A percentile compares a stretch with the other conserved stretches of the same genome.
phyloP scores from a whole-genome alignment of 2,329 filamentous ascomycete species.

The Rhexocercosporidium sp. region DNA sequence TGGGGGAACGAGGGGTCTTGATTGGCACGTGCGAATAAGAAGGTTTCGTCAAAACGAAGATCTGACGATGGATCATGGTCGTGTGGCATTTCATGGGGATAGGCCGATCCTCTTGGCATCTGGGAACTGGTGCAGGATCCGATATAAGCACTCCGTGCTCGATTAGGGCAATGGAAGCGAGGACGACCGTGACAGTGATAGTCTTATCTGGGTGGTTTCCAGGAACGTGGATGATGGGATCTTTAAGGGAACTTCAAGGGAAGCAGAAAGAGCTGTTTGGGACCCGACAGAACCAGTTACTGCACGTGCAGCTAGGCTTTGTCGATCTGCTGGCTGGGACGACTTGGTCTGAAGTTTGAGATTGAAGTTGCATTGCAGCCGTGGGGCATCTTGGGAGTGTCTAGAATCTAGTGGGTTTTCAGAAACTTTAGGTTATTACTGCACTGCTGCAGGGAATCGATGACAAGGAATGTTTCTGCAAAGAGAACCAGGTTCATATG shows the following conservation, averaged over 20 bases:
- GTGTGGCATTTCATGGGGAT: conserved; percentile 11
- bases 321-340: not conserved
- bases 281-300: not conserved
- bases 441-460: not conserved
- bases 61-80: conserved; percentile 9
- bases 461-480: not conserved
- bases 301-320: not conserved
- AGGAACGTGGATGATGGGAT: conserved; percentile 10
- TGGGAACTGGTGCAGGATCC: not conserved
- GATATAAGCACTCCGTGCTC: conserved; percentile 4
- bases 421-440: conserved; percentile 10
- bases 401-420: not conserved
- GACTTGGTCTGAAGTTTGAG: not conserved
- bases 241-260: not conserved
- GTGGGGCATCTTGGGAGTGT: not conserved
- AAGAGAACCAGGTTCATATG: not conserved
- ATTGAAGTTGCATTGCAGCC: not conserved
- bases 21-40: conserved; percentile 5
- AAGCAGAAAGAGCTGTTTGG: not conserved
- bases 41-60: conserved; percentile 10
- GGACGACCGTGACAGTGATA: too few species aligned
- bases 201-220: not conserved
- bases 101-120: conserved; percentile 10
- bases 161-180: conserved; percentile 15
- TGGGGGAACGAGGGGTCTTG: not conserved